Base-by-base conservation (phyloP, 1,284 basidiomycete species). In the Amylostereum chailletii region DNA sequence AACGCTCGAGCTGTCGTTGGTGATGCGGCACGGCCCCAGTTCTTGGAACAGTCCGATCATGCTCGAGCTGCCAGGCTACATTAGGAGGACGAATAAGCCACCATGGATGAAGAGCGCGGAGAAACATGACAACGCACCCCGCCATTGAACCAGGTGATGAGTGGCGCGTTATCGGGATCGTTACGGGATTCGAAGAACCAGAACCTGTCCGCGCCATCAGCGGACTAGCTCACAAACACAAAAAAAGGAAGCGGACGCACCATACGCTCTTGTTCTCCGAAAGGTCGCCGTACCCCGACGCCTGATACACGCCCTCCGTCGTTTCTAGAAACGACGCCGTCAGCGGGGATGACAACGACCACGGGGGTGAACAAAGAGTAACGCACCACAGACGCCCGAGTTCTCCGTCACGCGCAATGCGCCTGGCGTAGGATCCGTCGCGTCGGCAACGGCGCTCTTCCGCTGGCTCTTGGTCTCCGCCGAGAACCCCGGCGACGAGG, bases 31-130 rank as follows among this genome's bases (percentile, higher is more conserved):
- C 3, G 83, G 79, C 0, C 80, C 79, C 43, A 75, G 66, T 58
- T 82, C 83, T 55, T 84, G 81, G 58, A 86, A 74, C 11, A 86
- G 67, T 10, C 83, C 83, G 40, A 83, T 74, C 77, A 83, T 82
- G 48, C 76, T 79, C 3, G 77, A 83, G 55, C 74, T 78, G 52
- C 82, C 83, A 6, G 83, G 80, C 73, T 71, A 69, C 52, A 47
- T 26, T 11, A 4, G 33, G 32, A 5, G 26, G 34, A 36, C 19
- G 19, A 19, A 19, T 19, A 19, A 19, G 19, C 19, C 19, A 19
- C 19, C 19, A 19, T 19, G 19, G 1, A 19, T 19, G 19, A 19
- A 19, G 19, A 19, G 19, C 19, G 19, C 19, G 19, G 19, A 19
- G 30, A 4, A 34, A 30, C 2, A 30, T 33, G n/a, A 10, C 11